A percentile compares a stretch with the other conserved stretches of the same genome.
phyloP scores from a whole-genome alignment of 1,139 yeast species.

The Wickerhamiella infanticola region DNA sequence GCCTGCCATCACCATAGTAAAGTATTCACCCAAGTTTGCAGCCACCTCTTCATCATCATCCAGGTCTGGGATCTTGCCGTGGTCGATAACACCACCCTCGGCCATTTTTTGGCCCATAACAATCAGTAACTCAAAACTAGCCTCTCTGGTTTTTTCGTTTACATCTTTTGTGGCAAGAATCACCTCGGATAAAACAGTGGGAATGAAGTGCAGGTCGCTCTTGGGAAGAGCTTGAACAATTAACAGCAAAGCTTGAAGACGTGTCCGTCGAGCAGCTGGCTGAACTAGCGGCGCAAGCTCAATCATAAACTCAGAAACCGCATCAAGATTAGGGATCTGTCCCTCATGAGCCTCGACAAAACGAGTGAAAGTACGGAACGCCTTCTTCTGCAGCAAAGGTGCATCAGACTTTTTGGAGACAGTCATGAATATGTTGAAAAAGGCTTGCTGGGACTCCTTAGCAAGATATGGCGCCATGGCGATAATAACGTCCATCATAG shows the following conservation, averaged over 20 bases:
- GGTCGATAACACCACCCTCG: conserved; percentile 53
- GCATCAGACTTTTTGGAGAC: conserved; percentile 43
- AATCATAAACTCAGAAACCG: conserved; percentile 46
- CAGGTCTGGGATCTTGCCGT: conserved; percentile 54
- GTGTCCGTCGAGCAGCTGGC: conserved; percentile 64
- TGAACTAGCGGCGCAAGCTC: conserved; percentile 46
- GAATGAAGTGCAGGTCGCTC: conserved; percentile 56
- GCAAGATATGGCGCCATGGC: conserved; percentile 65
- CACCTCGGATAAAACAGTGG: conserved; percentile 70
- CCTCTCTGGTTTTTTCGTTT: conserved; percentile 79
- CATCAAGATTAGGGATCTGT: conserved; percentile 30
- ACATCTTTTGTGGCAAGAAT: conserved; percentile 86
- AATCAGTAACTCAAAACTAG: conserved; percentile 61
- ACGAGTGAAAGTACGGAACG: conserved; percentile 65
- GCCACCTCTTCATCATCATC: conserved; percentile 44
- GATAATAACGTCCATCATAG: conserved; percentile 84
- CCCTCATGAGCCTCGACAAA: conserved; percentile 61
- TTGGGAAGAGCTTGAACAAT: conserved; percentile 47
- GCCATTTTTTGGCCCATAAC: conserved; percentile 70
- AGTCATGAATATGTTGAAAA: conserved; percentile 60
- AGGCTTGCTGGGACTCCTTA: conserved; percentile 47
- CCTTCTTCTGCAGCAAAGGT: conserved; percentile 71
- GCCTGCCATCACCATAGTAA: conserved; percentile 93
- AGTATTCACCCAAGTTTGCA: conserved; percentile 65
- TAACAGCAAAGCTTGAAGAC: conserved; percentile 51